Evolutionary conservation across 495 filamentous ascomycete species (phyloP), one percentile per base, ranked within the genome.

Genomic region (Parmelia sp.): DNA sequence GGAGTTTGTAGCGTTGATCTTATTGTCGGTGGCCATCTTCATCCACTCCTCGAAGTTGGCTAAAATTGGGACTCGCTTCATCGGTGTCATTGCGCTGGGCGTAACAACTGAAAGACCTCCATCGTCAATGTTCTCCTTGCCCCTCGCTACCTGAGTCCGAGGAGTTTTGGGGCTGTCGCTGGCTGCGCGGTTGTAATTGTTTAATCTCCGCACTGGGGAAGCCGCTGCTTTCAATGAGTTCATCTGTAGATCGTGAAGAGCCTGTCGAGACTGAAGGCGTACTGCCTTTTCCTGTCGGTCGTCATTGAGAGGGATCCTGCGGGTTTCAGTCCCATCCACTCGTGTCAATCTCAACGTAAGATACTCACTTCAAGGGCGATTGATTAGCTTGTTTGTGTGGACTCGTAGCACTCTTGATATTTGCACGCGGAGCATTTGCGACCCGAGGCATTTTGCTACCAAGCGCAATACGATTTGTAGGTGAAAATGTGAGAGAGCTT

Each of bases 21-120:
- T 99, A 80, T 99, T 99, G 79, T 99, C 94, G 29, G 93, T 97
- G 14, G 95, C 95, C 90, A 97, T 92, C 83, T 97, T 99, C 95
- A 99, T 97, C 94, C 94, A 97, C 72, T 99, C 95, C 75, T 99
- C 94, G 71, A 97, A 99, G 76, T 97, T 97, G 60, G 95, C 95
- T 60, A 97, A 74, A 62, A 99, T 89, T 0, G 94, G 95, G 39
- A 96, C 90, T 49, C 94, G 89, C 80, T 96, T 96, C 88, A 96
- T 91, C 21, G 94, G 94, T 37, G 94, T 97, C 58, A 96, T 88
- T 21, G 86, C 89, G 53, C 78, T 82, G 39, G 84, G 84, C 58
- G 79, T 83, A 37, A 90, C 85, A 33, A 83, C 76, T 25, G 83
- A 75, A 40, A 80, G 74, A 63, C 81, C 79, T 44, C 85, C 88